phyloP scores from a whole-genome alignment of 495 filamentous ascomycete species.

The Podospora sp. region DNA sequence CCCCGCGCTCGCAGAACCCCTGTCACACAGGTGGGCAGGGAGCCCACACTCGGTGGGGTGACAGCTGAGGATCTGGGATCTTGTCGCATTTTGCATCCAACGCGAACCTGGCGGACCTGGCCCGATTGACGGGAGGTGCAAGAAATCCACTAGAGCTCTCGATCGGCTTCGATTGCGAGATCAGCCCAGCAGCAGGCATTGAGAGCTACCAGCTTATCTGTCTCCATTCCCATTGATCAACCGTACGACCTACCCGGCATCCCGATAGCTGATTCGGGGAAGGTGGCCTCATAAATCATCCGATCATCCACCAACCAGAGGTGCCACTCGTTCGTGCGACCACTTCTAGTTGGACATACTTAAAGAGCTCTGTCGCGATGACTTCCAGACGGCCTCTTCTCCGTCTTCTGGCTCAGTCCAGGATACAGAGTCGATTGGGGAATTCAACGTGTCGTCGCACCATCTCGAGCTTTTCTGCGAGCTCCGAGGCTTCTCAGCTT shows the following conservation, averaged over 20 bases:
- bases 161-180: not conserved
- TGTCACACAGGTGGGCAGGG: not conserved
- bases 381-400: conserved; percentile 26
- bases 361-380: conserved; percentile 26
- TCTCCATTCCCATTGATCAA: not conserved
- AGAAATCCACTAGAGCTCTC: not conserved
- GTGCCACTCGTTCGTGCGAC: conserved; percentile 3
- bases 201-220: not conserved
- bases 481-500: conserved; percentile 10
- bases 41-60: not conserved
- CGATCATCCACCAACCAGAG: conserved; percentile 24
- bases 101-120: not conserved
- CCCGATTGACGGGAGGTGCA: not conserved
- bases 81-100: not conserved
- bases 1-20: not conserved
- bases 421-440: conserved; percentile 24
- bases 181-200: not conserved
- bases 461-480: conserved; percentile 24
- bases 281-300: conserved; percentile 40
- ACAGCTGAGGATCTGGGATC: not conserved
- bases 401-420: conserved; percentile 35
- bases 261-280: conserved; percentile 8
- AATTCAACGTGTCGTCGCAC: conserved; percentile 20
- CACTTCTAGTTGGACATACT: conserved; percentile 4
- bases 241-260: not conserved